phyloP scores from a whole-genome alignment of 768 basidiomycete genomes.

The Exidia glandulosa region DNA sequence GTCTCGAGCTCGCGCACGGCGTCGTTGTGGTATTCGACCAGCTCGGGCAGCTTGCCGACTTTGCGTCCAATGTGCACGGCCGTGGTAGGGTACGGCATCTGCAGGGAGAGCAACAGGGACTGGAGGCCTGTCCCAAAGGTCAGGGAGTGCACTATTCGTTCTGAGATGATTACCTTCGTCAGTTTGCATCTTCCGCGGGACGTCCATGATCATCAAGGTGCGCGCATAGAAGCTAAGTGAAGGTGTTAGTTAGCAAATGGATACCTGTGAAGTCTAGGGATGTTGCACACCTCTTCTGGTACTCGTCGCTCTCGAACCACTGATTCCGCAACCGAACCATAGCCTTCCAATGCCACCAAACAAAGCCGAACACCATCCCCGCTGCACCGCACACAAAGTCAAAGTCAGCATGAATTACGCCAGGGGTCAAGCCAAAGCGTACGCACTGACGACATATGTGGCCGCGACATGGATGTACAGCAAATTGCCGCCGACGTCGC shows the following conservation, averaged over 20 bases:
- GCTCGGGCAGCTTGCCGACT: slow-evolving; percentile 78
- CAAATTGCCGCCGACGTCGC: slow-evolving; percentile 58
- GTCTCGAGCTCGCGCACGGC: slow-evolving; percentile 91
- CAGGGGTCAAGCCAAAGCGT: not conserved
- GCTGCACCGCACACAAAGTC: slow-evolving; percentile 8
- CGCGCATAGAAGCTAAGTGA: slow-evolving; percentile 92
- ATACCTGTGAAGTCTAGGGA: not conserved
- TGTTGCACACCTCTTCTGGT: not conserved
- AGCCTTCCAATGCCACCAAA: slow-evolving; percentile 62
- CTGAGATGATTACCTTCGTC: no score
- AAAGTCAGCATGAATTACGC: slow-evolving; percentile 3
- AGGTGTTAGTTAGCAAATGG: slow-evolving; percentile 26
- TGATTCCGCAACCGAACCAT: slow-evolving; percentile 70
- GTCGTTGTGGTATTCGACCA: slow-evolving; percentile 86
- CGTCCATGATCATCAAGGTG: slow-evolving; percentile 71
- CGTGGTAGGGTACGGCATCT: slow-evolving; percentile 82
- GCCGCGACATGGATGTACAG: slow-evolving; percentile 79
- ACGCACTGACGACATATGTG: slow-evolving; percentile 64
- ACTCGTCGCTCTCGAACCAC: slow-evolving; percentile 55
- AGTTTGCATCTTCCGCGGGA: slow-evolving; percentile 69
- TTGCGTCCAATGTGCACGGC: slow-evolving; percentile 81
- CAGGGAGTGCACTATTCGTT: no score
- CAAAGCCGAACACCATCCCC: slow-evolving; percentile 51
- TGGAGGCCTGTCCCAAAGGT: no score
- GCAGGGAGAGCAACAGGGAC: slow-evolving; percentile 57